Base-by-base conservation (phyloP, 805 yeast genomes). In the Lachancea nothofagi region DNA sequence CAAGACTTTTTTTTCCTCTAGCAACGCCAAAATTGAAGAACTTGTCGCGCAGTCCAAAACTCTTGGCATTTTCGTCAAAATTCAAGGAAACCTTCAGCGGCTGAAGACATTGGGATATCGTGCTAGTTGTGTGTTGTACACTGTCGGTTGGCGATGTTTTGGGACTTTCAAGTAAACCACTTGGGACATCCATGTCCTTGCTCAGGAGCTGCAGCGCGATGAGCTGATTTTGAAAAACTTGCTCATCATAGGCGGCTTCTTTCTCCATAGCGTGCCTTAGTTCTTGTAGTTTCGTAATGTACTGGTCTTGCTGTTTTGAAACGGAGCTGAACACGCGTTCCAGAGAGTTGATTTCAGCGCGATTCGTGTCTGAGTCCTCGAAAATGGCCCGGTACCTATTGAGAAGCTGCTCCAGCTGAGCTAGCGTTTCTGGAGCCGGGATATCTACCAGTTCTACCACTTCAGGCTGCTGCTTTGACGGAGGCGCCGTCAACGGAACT, bases 121-220 rank as follows among this genome's bases (percentile, higher is more conserved):
- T 32, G 24, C 37, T 33, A 5, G 15, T 32, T 7, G 36, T 29
- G n/a, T 27, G 23, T 14, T 13, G 7, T 23, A 7, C 13, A 21
- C 15, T 10, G 17, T 24, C 32, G 12, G 17, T 19, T n/a, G 19
- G 20, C 12, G 4, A 9, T 5, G 29, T n/a, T 27, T 33, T 29
- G 4, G 22, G 7, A 9, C 64, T 67, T 5, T 53, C 42, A 47
- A 76, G 76, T 14, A 81, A 54, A 4, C 64, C 51, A 23, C 67
- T 70, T 0, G 90, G 87, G 33, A 84, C 59, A 53, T 79, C 83
- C 43, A 80, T 48, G 56, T 83, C 86, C 48, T 70, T 75, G 2
- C 86, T 74, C 29, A 84, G 59, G 13, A 82, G 53, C 53, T 83
- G 84, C 37, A 83, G 69, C 0, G 80, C 81, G 13, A 75, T 59